These are phyloP conservation scores for Verticillium nubilum DNA, from an alignment of 2,329 filamentous ascomycete species.

Conservation along the genomic window DNA sequence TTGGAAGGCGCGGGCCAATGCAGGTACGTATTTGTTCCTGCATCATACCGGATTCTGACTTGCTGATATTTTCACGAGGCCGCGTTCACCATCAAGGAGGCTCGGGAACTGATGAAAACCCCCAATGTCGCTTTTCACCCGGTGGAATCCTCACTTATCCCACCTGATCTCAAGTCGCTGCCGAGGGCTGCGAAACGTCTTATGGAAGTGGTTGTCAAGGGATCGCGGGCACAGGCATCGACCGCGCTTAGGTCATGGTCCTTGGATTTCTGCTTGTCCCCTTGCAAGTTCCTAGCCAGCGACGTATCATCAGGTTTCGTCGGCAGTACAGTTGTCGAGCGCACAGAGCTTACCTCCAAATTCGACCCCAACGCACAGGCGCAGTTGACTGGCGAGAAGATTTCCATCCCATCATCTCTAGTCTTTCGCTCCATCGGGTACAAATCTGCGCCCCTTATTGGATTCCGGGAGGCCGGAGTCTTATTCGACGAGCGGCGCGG, in stretches of 20 bases:
- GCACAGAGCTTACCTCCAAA: slow-evolving; percentile 48
- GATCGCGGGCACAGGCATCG: slow-evolving; percentile 47
- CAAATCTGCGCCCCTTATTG: slow-evolving; percentile 71
- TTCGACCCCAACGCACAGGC: slow-evolving; percentile 48
- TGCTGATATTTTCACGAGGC: slow-evolving; percentile 47
- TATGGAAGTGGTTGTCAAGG: slow-evolving; percentile 76
- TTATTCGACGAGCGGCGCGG: slow-evolving; percentile 72
- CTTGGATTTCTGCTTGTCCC: slow-evolving; percentile 79
- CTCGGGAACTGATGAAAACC: slow-evolving; percentile 80
- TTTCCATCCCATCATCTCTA: slow-evolving; percentile 57
- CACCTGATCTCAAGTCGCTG: slow-evolving; percentile 60
- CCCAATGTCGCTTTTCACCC: slow-evolving; percentile 66
- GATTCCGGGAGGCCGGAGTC: slow-evolving; percentile 67
- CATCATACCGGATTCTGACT: not conserved
- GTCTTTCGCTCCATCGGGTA: slow-evolving; percentile 97
- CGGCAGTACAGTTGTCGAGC: slow-evolving; percentile 62
- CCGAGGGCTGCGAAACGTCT: slow-evolving; percentile 72
- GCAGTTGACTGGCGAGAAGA: slow-evolving; percentile 40
- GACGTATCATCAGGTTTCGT: slow-evolving; percentile 42
- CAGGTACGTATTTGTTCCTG: slow-evolving; percentile 49
- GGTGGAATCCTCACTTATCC: slow-evolving; percentile 61
- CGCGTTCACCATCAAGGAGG: slow-evolving; percentile 92
- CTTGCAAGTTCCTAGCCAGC: slow-evolving; percentile 58
- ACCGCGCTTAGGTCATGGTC: slow-evolving; percentile 67
- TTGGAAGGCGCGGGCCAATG: slow-evolving; percentile 83